Conservation (phyloP, 805 yeast genomes). For the Komagataella ulmi region DNA sequence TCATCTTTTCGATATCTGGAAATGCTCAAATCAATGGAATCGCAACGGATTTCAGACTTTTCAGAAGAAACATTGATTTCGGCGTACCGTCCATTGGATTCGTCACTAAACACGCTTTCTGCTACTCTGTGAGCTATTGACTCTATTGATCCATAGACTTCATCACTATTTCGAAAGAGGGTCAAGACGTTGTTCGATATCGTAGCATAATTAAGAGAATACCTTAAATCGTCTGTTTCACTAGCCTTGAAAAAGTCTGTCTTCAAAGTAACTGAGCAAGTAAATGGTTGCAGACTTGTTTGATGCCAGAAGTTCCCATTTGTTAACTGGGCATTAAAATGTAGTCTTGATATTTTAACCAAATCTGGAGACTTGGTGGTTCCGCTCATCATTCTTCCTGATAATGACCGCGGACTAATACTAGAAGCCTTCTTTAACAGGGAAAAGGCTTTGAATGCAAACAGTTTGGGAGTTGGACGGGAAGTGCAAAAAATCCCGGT, state of each 20-base stretch:
- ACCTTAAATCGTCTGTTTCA: constrained; percentile 63
- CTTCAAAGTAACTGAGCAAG: constrained; percentile 40
- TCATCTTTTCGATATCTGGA: constrained; percentile 1
- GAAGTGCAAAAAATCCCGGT: background rate
- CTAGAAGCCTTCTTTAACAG: background rate
- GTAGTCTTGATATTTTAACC: background rate
- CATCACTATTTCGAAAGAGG: background rate
- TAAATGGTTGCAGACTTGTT: constrained; percentile 52
- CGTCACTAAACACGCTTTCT: constrained; percentile 12
- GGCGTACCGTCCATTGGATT: constrained; percentile 1
- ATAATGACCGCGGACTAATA: background rate
- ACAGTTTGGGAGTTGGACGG: background rate
- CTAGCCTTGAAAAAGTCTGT: constrained; percentile 70
- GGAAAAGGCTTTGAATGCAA: background rate
- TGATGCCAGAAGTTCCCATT: constrained; percentile 57
- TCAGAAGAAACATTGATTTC: constrained; percentile 26
- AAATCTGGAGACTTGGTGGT: background rate
- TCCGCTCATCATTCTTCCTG: background rate
- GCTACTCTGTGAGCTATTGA: constrained; percentile 33
- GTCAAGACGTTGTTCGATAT: constrained; percentile 26
- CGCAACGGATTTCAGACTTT: constrained; percentile 49
- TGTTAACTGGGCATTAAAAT: background rate
- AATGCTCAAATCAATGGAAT: constrained; percentile 9
- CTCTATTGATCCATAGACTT: constrained; percentile 20
- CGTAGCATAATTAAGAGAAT: constrained; percentile 82